phyloP scores from a whole-genome alignment of 139 green algal genomes.

The Yamagishiella unicocca region DNA sequence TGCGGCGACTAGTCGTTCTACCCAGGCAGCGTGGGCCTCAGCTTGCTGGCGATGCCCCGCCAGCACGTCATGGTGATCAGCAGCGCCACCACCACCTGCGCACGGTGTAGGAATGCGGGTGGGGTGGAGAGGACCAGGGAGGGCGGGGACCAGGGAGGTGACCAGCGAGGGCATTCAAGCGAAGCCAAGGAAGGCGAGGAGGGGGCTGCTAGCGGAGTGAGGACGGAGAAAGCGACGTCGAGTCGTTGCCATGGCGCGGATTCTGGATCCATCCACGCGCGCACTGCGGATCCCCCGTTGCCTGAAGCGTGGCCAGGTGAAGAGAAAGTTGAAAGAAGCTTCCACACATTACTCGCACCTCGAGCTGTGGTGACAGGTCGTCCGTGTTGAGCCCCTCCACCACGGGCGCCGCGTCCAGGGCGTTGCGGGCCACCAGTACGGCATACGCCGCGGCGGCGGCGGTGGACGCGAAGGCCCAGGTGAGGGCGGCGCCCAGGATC shows the following conservation, averaged over 20 bases:
- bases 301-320: no score
- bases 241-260: no score
- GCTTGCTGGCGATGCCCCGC: conserved; percentile 37
- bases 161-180: no score
- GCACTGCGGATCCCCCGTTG: no score
- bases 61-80: conserved; percentile 52
- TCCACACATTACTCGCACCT: conserved; percentile 16
- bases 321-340: no score
- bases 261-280: no score
- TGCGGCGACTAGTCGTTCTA: background rate
- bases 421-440: conserved; percentile 19
- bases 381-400: conserved; percentile 40
- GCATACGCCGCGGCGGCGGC: conserved; percentile 9
- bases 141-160: no score
- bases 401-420: conserved; percentile 24
- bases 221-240: no score
- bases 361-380: conserved; percentile 45
- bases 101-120: no score
- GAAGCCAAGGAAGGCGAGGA: no score
- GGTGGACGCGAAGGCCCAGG: conserved; percentile 39
- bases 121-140: no score
- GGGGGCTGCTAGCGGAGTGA: no score
- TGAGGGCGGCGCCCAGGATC: conserved; percentile 38
- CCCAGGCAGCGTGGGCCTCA: background rate
- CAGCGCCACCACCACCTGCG: conserved; percentile 39